phyloP scores from a whole-genome alignment of 805 yeast genomes.

The Candida odintsovae region DNA sequence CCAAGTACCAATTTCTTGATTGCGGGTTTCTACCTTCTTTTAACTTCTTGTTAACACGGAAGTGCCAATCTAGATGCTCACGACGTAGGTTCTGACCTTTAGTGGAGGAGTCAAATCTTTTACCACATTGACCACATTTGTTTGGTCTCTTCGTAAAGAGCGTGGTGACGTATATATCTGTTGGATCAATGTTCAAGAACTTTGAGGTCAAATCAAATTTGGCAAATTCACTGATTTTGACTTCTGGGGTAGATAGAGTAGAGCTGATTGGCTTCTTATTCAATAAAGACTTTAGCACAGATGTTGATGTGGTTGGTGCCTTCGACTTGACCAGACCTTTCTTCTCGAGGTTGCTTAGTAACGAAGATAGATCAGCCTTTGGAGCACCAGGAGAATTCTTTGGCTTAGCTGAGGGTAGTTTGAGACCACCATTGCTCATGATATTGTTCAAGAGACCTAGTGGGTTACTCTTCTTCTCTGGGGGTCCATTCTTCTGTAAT shows the following conservation, averaged over 20 bases:
- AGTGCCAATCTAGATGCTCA: conserved; percentile 92
- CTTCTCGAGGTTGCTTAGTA: conserved; percentile 15
- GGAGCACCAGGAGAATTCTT: neutral
- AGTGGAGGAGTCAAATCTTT: conserved; percentile 61
- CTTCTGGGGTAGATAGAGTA: neutral
- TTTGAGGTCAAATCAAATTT: conserved; percentile 25
- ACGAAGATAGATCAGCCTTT: conserved; percentile 12
- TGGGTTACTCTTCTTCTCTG: conserved; percentile 7
- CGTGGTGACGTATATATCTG: conserved; percentile 25
- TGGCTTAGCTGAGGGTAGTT: conserved; percentile 9
- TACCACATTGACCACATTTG: conserved; percentile 88
- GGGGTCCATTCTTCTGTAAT: neutral
- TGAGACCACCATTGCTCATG: conserved; percentile 9
- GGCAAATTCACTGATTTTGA: conserved; percentile 8
- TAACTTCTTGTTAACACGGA: conserved; percentile 78
- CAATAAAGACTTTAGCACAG: conserved; percentile 7
- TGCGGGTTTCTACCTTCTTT: conserved; percentile 51
- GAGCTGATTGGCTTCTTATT: conserved; percentile 1
- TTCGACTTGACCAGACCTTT: conserved; percentile 18
- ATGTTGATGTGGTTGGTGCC: conserved; percentile 5
- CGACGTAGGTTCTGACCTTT: conserved; percentile 50
- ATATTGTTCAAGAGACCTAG: conserved; percentile 15
- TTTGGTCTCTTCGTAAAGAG: conserved; percentile 41
- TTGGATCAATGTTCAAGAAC: conserved; percentile 35
- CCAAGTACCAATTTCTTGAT: conserved; percentile 78